Base-by-base conservation (phyloP, 345 rosid species). In the Physaria fendleri region DNA sequence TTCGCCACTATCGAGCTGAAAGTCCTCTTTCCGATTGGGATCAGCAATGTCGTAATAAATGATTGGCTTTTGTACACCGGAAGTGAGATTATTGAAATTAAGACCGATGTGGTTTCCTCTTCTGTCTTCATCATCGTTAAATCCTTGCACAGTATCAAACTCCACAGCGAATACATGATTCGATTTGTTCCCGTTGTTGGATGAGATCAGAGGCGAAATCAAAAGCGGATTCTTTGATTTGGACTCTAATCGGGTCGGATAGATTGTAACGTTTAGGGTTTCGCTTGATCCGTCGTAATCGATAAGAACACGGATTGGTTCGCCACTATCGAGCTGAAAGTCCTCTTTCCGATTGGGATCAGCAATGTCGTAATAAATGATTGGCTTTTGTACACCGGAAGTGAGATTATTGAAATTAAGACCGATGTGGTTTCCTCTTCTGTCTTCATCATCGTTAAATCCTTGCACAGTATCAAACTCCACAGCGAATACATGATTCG, bases 391-490 rank as follows among this genome's bases (percentile, higher is more conserved):
- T 1, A 0, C 5, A 0, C 0, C 8, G 0, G 98, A 91, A 0
- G 6, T 0, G 81, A 85, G 47, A 55, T 68, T 57, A 47, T 91
- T 85, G 69, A 78, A 49, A 62, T 85, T 68, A 55, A 88, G 62
- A 23, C 88, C 88, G 10, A 82, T 68, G 60, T 85, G 80, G 66
- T 78, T 82, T 14, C 85, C 85, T 28, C 15, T 62, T 2, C 48
- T 16, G 44, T 75, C 72, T 1, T 4, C 0, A 3, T 0, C 24
- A 2, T 61, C 72, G 2, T 67, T 66, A 66, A 76, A 73, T 4
- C 90, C 91, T 34, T 59, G 81, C 3, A 78, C 79, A 2, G 85
- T 81, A 63, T 82, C 88, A 43, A 85, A 85, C 41, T 85, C 88
- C 2, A 85, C 78, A 1, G 84, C 82, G 30, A 85, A 72, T 17